Base-by-base conservation (phyloP, 2,329 filamentous ascomycete species). In the Fusarium setosum region DNA sequence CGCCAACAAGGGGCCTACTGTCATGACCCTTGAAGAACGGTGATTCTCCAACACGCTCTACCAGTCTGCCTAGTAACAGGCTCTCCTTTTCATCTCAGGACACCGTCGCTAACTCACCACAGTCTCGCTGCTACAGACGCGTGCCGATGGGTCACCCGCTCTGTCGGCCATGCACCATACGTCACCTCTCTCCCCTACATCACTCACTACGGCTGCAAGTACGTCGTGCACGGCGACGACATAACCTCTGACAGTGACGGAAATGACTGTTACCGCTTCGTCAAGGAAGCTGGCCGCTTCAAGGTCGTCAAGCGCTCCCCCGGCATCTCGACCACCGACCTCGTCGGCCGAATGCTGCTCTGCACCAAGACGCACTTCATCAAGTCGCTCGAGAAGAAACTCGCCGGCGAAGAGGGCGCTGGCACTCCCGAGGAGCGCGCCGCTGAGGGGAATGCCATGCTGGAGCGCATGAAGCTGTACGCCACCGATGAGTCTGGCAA, bases 351-450 rank as follows among this genome's bases (percentile, higher is more conserved):
- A 72, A 99, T 99, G 96, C 84, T 99, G 73, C 84, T 98, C 15
- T 97, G 94, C 83, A 98, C 95, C n/a, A 91, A 90, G 75, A 92
- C 89, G 20, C 96, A 99, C 80, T 97, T 97, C 75, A 95, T 98
- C 77, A 91, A 89, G 72, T 94, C 91, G 0, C 84, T 97, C 40
- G 85, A 90, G 69, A 87, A 84, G 50, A 81, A 85, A 23, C 83
- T 98, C 7, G 82, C 83, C 1, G 94, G 92, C 5, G 79, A 88
- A 41, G 92, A 96, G 73, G 93, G 93, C 4, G 84, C 84, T 15
- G 92, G 92, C 15, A 89, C 86, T 5, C 80, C 83, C 2, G 87
- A 88, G 13, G 93, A 96, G 82, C 86, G 88, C 57, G 82, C 83
- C 64, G 81, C 82, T 4, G 84, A 86, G 7, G 93, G 89, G 0